Percentiles rank a stretch among this genome's conserved stretches.
Conservation (phyloP, 345 rosid species). For the Melastoma malabathricum region DNA sequence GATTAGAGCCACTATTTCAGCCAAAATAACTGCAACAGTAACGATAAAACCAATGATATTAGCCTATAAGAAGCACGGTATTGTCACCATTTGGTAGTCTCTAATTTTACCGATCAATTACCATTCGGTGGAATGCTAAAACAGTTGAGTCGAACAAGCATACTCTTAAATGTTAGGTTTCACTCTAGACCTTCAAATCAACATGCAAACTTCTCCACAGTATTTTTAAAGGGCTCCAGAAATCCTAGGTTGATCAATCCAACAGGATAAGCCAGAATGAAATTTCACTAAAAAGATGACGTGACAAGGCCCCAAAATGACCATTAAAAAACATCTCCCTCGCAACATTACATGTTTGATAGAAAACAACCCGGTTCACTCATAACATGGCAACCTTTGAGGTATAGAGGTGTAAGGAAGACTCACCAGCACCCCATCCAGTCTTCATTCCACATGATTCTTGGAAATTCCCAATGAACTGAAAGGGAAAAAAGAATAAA, state of each 20-base stretch:
- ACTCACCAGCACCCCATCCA: constrained; percentile 86
- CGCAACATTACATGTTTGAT: background rate
- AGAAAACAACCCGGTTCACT: background rate
- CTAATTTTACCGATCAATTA: background rate
- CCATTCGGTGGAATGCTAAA: too few species aligned
- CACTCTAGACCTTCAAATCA: too few species aligned
- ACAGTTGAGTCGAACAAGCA: too few species aligned
- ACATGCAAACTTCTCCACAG: too few species aligned
- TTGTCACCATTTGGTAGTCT: background rate
- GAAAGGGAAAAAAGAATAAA: constrained; percentile 14
- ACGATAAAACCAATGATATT: background rate
- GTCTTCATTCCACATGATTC: constrained; percentile 67
- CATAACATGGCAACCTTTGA: background rate
- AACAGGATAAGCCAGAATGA: too few species aligned
- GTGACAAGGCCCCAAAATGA: too few species aligned
- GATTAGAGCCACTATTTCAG: constrained; percentile 55
- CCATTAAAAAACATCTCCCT: too few species aligned
- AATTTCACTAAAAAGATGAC: too few species aligned
- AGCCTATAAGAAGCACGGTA: background rate
- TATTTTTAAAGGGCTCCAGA: too few species aligned
- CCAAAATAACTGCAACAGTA: constrained; percentile 39
- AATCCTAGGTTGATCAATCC: too few species aligned
- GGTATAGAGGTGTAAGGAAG: background rate
- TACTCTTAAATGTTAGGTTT: too few species aligned
- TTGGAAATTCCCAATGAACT: constrained; percentile 85